These are phyloP conservation scores for Trametes pubescens DNA, from an alignment of 1,284 basidiomycete genomes.

Conservation along the genomic window DNA sequence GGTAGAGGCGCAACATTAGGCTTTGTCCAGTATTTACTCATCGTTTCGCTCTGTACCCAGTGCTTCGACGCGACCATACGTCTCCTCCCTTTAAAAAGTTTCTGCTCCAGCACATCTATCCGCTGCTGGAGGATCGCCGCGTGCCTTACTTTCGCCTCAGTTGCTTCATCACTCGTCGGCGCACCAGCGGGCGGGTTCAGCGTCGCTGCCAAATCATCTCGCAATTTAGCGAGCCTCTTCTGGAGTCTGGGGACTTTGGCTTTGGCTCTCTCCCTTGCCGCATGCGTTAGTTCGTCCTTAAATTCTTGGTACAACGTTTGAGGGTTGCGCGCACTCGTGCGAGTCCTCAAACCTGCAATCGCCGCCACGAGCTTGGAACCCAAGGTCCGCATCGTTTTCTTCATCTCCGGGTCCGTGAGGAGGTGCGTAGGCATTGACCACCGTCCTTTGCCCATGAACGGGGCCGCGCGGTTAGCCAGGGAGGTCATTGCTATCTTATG, in stretches of 20 bases:
- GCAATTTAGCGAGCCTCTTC: background rate
- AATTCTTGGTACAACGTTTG: background rate
- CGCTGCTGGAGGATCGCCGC: background rate
- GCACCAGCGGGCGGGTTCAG: background rate
- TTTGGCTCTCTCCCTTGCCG: background rate
- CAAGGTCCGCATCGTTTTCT: background rate
- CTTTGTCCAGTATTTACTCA: background rate
- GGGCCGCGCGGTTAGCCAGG: background rate
- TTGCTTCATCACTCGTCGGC: too few relatives aligned
- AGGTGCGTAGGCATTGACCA: background rate
- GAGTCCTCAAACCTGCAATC: background rate
- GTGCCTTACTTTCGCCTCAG: background rate
- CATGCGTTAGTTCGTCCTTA: background rate
- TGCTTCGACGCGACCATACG: background rate
- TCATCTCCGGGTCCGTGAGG: slow-evolving; percentile 1
- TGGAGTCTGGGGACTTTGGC: background rate
- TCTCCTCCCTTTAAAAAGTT: background rate
- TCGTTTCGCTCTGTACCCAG: background rate
- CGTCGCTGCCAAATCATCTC: background rate
- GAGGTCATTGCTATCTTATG: slow-evolving; percentile 1
- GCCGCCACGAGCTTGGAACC: too few relatives aligned
- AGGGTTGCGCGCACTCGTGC: background rate
- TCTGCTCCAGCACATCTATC: background rate
- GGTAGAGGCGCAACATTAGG: background rate
- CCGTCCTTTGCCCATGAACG: slow-evolving; percentile 14